Conservation (phyloP, 2,329 filamentous ascomycete genomes). For the Tolypocladium paradoxum region DNA sequence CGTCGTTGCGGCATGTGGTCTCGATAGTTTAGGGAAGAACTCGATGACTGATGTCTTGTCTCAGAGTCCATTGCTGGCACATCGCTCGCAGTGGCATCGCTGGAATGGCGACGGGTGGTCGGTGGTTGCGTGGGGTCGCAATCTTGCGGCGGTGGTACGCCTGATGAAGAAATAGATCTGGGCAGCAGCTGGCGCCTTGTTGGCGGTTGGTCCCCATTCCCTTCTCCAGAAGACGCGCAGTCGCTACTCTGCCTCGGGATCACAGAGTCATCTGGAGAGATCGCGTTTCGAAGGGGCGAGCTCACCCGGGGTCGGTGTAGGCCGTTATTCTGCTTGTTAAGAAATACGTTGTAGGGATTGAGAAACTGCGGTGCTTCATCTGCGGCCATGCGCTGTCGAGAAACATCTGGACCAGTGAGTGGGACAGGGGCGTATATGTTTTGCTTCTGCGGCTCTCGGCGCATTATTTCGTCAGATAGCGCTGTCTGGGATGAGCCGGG, state of each 20-base stretch:
- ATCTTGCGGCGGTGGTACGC: background rate
- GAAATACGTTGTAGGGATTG: constrained; percentile 14
- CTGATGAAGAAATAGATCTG: background rate
- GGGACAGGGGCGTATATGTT: background rate
- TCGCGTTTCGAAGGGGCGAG: constrained; percentile 15
- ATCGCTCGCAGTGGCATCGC: background rate
- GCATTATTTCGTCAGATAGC: background rate
- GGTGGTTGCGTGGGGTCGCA: background rate
- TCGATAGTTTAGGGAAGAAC: constrained; percentile 10
- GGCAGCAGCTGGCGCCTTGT: background rate
- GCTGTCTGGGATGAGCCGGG: background rate
- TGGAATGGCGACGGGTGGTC: background rate
- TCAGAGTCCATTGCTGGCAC: background rate
- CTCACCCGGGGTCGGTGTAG: constrained; percentile 13
- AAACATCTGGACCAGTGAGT: background rate
- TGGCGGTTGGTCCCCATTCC: background rate
- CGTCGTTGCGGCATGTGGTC: constrained; percentile 19
- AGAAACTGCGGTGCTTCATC: constrained; percentile 5
- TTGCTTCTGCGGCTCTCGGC: background rate
- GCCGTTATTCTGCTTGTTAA: constrained; percentile 4
- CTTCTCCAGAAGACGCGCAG: background rate
- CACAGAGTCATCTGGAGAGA: constrained; percentile 2
- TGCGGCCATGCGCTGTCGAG: background rate
- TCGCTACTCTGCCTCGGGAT: background rate
- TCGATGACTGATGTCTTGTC: background rate